phyloP scores from a whole-genome alignment of 805 yeast species.

The Lachancea lanzarotensis region DNA sequence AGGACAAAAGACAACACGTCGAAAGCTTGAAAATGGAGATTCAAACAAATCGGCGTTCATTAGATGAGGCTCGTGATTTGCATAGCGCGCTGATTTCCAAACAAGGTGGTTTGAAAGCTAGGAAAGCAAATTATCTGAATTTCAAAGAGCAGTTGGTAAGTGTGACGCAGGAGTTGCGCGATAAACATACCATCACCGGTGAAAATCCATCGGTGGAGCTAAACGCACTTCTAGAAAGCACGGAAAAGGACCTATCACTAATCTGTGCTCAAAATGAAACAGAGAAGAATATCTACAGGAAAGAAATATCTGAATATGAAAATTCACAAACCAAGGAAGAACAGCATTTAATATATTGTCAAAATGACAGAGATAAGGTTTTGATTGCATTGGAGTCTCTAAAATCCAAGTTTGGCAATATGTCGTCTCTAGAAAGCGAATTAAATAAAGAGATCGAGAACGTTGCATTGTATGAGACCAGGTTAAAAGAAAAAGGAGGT shows the following conservation, averaged over 20 bases:
- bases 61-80: conserved; percentile 28
- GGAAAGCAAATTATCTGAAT: conserved; percentile 9
- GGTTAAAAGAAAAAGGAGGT: conserved; percentile 30
- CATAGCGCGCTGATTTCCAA: conserved; percentile 37
- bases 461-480: conserved; percentile 35
- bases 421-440: conserved; percentile 40
- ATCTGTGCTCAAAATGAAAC: conserved; percentile 13
- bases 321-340: conserved; percentile 25
- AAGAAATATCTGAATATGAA: conserved; percentile 15
- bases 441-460: conserved; percentile 41
- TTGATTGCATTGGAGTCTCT: conserved; percentile 35
- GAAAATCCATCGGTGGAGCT: neutral
- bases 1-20: conserved; percentile 29
- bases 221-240: neutral
- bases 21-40: conserved; percentile 21
- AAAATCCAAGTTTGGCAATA: conserved; percentile 34
- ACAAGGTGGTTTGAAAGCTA: conserved; percentile 52
- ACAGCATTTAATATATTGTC: conserved; percentile 39
- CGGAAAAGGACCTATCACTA: conserved; percentile 8
- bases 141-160: neutral
- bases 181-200: neutral
- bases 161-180: conserved; percentile 2
- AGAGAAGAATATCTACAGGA: conserved; percentile 9
- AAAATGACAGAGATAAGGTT: conserved; percentile 37
- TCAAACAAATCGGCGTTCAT: conserved; percentile 16